Evolutionary conservation across 176 grass and related monocot genomes (phyloP), one percentile per base, ranked within the genome.

Genomic region (Cenchrus americanus): DNA sequence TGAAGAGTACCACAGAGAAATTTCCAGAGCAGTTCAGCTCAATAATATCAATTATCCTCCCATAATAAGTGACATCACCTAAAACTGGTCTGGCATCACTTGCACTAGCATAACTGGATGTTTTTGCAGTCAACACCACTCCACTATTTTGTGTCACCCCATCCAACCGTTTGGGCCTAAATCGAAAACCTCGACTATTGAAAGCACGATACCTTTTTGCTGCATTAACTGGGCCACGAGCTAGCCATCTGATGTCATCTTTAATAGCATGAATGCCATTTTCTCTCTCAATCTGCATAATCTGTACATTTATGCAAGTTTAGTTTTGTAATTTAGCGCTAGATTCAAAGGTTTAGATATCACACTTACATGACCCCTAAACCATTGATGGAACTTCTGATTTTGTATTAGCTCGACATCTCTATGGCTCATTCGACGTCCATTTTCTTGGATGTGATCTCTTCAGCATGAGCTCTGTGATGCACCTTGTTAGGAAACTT

Each of bases 1-100:
- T 69, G 10, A 44, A 69, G 22, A 44, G 41, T 69, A 69, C 40
- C 40, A 69, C 19, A 6, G 10, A n/a, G 42, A 69, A 69, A 22
- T 44, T 44, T 8, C 18, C 19, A 69, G 66, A 69, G 40, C 46
- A 69, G 19, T 68, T 68, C 17, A 43, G 8, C 66, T 79, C 61
- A 61, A 86, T 86, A 23, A 86, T 86, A 23, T 86, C 75, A 32
- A 32, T 71, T 23, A 86, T 22, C 49, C 30, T 71, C 19, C 65
- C 50, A 63, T 79, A 86, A 18, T 79, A 86, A 69, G 43, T 86
- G 19, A 86, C 49, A 48, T 66, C 74, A 0, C 41, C 64, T 44
- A 59, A 30, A 51, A 57, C 27, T n/a, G 26, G 57, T n/a, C 34
- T 34, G 52, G 23, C 10, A 23, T 78, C 74, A 18, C 53, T 60